Evolutionary conservation across 371 early-diverging fungal species (phyloP).

Genomic region (Mortierella sp.): DNA sequence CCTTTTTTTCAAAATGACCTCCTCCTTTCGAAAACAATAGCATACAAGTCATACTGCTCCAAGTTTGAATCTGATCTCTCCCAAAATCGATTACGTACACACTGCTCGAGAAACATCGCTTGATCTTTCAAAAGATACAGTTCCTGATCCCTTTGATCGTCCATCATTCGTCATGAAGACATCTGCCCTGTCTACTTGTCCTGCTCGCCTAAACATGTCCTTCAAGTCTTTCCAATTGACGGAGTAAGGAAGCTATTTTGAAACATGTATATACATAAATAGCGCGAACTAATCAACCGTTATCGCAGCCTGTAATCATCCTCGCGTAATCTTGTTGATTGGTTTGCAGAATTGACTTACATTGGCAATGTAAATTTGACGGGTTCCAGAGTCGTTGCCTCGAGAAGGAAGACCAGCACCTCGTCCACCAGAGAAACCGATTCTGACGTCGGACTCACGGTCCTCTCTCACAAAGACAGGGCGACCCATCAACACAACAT

Average conservation of each 20-base stretch:
- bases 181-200: slow-evolving; percentile 71
- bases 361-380: slow-evolving; percentile 77
- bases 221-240: slow-evolving; percentile 85
- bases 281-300: background rate
- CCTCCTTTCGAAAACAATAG: slow-evolving; percentile 1
- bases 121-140: slow-evolving; percentile 76
- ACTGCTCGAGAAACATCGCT: slow-evolving; percentile 77
- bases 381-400: slow-evolving; percentile 48
- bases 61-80: background rate
- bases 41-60: background rate
- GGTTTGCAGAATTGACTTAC: slow-evolving; percentile 53
- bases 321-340: background rate
- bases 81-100: slow-evolving; percentile 61
- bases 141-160: slow-evolving; percentile 78
- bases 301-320: background rate
- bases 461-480: slow-evolving; percentile 86
- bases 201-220: slow-evolving; percentile 79
- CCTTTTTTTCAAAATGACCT: background rate
- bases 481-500: slow-evolving; percentile 81
- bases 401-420: slow-evolving; percentile 5
- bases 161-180: slow-evolving; percentile 70
- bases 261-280: background rate
- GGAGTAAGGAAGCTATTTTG: slow-evolving; percentile 73
- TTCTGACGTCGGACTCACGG: slow-evolving; percentile 65
- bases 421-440: slow-evolving; percentile 61